Conservation (phyloP, 2,329 filamentous ascomycete genomes). For the Pseudogymnoascus sp. region DNA sequence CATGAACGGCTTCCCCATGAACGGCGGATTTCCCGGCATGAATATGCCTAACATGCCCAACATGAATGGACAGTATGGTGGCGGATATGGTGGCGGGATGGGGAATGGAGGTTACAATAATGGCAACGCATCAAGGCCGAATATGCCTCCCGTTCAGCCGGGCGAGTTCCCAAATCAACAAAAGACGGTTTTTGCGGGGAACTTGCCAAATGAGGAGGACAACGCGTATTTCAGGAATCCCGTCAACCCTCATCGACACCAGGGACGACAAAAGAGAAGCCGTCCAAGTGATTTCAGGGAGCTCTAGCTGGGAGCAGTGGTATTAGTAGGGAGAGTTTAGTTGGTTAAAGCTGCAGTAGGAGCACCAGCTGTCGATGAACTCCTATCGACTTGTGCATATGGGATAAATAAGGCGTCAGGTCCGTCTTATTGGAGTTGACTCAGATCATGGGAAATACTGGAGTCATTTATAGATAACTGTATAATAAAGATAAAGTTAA, state of each 20-base stretch:
- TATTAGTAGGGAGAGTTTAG: background rate
- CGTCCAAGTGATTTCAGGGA: conserved; percentile 88
- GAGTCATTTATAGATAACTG: background rate
- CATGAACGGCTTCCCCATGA: conserved; percentile 33
- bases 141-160: conserved; percentile 17
- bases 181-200: conserved; percentile 37
- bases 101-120: conserved; percentile 20
- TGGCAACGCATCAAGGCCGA: conserved; percentile 18
- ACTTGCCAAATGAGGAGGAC: conserved; percentile 61
- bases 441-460: background rate
- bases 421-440: background rate
- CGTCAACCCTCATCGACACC: conserved; percentile 85
- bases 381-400: background rate
- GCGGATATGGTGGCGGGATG: conserved; percentile 26
- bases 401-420: conserved; percentile 2
- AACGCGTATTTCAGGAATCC: conserved; percentile 93
- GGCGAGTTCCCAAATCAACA: conserved; percentile 49
- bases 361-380: conserved; percentile 8
- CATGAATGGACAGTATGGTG: conserved; percentile 32
- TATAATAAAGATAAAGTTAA: background rate
- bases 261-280: conserved; percentile 69
- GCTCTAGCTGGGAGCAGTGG: conserved; percentile 39
- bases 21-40: conserved; percentile 20
- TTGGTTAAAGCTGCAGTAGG: conserved; percentile 1
- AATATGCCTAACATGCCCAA: conserved; percentile 28